Conservation (phyloP, 305 asterid species). For the Fraxinus greggii region DNA sequence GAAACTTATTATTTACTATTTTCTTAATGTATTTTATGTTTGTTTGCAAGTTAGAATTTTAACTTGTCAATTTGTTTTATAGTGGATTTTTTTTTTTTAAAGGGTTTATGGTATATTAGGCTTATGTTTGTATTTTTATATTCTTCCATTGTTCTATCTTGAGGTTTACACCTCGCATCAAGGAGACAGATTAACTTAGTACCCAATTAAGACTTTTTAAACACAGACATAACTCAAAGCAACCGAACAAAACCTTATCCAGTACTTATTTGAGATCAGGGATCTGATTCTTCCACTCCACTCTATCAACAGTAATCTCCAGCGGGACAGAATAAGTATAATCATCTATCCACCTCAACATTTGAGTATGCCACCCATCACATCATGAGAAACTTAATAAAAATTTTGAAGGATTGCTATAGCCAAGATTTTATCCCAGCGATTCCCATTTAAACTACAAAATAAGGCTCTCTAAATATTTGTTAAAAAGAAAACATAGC, state of each 20-base stretch:
- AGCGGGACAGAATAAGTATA: background rate
- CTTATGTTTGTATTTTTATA: too few relatives aligned
- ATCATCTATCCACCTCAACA: background rate
- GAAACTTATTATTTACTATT: background rate
- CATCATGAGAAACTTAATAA: background rate
- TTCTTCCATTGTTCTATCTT: background rate
- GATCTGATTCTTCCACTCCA: background rate
- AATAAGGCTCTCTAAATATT: background rate
- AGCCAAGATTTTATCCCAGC: background rate
- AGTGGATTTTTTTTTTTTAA: too few relatives aligned
- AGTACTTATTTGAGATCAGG: background rate
- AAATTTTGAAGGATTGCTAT: background rate
- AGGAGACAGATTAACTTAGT: background rate
- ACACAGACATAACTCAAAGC: background rate
- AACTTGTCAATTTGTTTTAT: background rate
- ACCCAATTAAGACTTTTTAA: background rate
- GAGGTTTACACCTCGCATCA: background rate
- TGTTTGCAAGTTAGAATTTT: background rate
- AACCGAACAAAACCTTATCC: background rate
- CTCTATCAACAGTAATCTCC: background rate
- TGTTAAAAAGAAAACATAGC: background rate
- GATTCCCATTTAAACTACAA: background rate
- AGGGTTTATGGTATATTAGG: too few relatives aligned
- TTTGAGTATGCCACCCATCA: background rate
- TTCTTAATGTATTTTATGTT: background rate